These are phyloP conservation scores for Entomortierella lignicola DNA, from an alignment of 192 early-diverging fungal genomes.

Conservation along the genomic window DNA sequence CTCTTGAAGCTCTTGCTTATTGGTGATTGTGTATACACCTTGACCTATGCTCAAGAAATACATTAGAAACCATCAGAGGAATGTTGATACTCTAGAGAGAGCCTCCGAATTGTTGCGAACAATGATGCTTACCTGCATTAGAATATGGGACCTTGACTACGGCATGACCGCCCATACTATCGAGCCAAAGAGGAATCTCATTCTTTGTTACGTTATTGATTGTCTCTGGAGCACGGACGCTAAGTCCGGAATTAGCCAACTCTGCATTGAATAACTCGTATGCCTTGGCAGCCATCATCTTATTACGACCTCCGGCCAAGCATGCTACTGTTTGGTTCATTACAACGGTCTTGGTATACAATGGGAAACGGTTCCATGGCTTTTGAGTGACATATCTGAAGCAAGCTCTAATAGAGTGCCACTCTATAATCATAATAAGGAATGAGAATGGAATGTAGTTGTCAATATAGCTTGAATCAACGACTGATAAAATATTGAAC, in stretches of 20 bases:
- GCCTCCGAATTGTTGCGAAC: too few relatives aligned
- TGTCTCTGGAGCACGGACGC: slow-evolving; percentile 83
- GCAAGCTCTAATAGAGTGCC: slow-evolving; percentile 88
- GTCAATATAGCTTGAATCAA: too few relatives aligned
- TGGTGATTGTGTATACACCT: slow-evolving; percentile 92
- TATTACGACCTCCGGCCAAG: slow-evolving; percentile 89
- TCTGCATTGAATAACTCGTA: slow-evolving; percentile 90
- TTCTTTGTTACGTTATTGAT: slow-evolving; percentile 85
- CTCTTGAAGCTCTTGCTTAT: slow-evolving; percentile 72
- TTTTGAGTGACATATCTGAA: slow-evolving; percentile 92
- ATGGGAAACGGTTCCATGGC: slow-evolving; percentile 88
- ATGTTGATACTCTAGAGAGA: too few relatives aligned
- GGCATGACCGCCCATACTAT: slow-evolving; percentile 88
- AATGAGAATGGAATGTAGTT: not conserved
- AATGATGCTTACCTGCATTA: slow-evolving; percentile 71
- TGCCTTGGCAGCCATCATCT: slow-evolving; percentile 89
- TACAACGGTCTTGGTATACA: slow-evolving; percentile 79
- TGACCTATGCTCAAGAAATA: slow-evolving; percentile 61
- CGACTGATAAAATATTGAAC: too few relatives aligned
- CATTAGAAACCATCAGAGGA: not conserved
- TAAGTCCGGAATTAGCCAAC: slow-evolving; percentile 73
- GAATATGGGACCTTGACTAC: slow-evolving; percentile 89
- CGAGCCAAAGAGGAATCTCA: slow-evolving; percentile 86
- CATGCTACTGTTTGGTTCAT: slow-evolving; percentile 88
- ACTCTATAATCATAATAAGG: slow-evolving; percentile 51